phyloP scores from a whole-genome alignment of 192 early-diverging fungal species.

The Gaertneriomyces sp. region DNA sequence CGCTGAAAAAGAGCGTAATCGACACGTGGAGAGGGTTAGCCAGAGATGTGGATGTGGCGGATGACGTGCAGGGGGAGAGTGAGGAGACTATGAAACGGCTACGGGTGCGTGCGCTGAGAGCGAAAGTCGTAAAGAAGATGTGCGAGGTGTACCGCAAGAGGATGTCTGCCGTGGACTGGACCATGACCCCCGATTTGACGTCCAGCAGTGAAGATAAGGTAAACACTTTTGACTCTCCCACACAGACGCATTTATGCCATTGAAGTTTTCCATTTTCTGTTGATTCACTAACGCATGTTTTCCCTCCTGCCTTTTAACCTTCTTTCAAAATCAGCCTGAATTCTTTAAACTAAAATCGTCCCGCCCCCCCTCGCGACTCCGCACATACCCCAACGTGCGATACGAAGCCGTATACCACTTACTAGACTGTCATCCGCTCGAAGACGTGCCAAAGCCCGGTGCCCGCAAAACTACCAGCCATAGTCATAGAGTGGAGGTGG shows the following conservation, averaged over 20 bases:
- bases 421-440: slow-evolving; percentile 40
- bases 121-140: slow-evolving; percentile 36
- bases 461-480: background rate
- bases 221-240: background rate
- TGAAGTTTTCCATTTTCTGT: too few species aligned
- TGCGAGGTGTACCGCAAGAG: slow-evolving; percentile 30
- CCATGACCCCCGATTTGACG: slow-evolving; percentile 29
- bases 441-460: slow-evolving; percentile 27
- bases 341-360: slow-evolving; percentile 42
- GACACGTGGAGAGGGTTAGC: slow-evolving; percentile 35
- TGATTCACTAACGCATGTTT: too few species aligned
- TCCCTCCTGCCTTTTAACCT: background rate
- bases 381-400: slow-evolving; percentile 27
- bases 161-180: slow-evolving; percentile 41
- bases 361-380: slow-evolving; percentile 16
- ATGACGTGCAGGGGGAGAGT: slow-evolving; percentile 18
- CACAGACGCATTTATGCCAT: too few species aligned
- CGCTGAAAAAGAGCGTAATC: slow-evolving; percentile 45
- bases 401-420: slow-evolving; percentile 51
- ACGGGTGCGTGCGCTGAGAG: slow-evolving; percentile 34
- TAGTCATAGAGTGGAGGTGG: too few species aligned
- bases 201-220: slow-evolving; percentile 13
- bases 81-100: slow-evolving; percentile 35
- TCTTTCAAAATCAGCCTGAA: slow-evolving; percentile 13
- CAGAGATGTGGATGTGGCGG: background rate